Evolutionary conservation across 2,329 filamentous ascomycete genomes (phyloP).

Genomic region (Paracorniculantispora psalliotae): DNA sequence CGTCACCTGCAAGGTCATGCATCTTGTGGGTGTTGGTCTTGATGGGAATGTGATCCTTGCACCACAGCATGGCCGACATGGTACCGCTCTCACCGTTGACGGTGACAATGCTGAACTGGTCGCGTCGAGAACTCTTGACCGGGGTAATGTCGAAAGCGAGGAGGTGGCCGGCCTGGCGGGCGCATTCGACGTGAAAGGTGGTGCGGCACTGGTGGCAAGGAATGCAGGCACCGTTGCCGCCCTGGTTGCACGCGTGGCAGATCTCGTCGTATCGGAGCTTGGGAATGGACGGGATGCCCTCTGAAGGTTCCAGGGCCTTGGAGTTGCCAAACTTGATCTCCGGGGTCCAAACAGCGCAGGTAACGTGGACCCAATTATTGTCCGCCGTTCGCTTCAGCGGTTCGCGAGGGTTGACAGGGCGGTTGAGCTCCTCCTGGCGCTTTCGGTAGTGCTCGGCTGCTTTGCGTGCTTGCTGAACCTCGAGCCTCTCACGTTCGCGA

Average conservation of each 20-base stretch:
- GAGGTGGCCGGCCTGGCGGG: constrained; percentile 73
- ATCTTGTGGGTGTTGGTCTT: constrained; percentile 74
- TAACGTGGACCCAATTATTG: constrained; percentile 98
- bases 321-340: constrained; percentile 92
- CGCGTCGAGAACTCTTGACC: constrained; percentile 81
- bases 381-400: constrained; percentile 89
- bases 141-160: constrained; percentile 89
- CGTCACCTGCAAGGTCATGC: constrained; percentile 66
- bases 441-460: constrained; percentile 77
- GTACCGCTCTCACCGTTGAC: constrained; percentile 75
- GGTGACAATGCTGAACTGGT: constrained; percentile 73
- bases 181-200: constrained; percentile 80
- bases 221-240: constrained; percentile 67
- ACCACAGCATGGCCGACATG: constrained; percentile 87
- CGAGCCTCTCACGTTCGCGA: constrained; percentile 77
- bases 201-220: constrained; percentile 69
- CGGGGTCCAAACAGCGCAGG: constrained; percentile 84
- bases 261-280: constrained; percentile 65
- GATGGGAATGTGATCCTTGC: constrained; percentile 74
- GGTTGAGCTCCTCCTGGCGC: constrained; percentile 77
- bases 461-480: constrained; percentile 76
- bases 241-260: constrained; percentile 79
- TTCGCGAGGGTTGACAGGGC: constrained; percentile 79
- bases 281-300: constrained; percentile 82
- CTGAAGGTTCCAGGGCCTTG: constrained; percentile 74